phyloP scores from a whole-genome alignment of 176 grass and related monocot species.

The Bothriochloa decipiens region DNA sequence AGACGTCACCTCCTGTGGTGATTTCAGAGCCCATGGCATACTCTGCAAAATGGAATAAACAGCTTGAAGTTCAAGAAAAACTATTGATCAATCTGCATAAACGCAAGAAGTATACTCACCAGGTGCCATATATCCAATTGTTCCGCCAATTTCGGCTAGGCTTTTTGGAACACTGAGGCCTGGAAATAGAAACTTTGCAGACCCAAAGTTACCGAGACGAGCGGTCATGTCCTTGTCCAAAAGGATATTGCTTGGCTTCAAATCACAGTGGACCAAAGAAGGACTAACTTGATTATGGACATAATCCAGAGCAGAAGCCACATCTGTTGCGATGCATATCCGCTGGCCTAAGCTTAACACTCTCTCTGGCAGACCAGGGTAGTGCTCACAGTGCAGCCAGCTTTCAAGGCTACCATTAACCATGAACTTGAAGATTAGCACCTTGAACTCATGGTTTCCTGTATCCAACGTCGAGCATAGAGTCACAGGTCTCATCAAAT shows the following conservation, averaged over 20 bases:
- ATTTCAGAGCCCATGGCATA: constrained; percentile 28
- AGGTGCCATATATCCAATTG: constrained; percentile 49
- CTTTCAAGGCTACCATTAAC: constrained; percentile 42
- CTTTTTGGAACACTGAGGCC: not conserved
- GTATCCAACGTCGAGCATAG: constrained; percentile 21
- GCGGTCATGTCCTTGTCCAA: constrained; percentile 42
- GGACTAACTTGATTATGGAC: constrained; percentile 23
- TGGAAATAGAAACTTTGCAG: constrained; percentile 29
- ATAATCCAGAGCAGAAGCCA: constrained; percentile 48
- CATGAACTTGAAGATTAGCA: constrained; percentile 43
- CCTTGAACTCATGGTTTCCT: constrained; percentile 38
- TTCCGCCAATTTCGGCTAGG: constrained; percentile 20
- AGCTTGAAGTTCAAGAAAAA: not conserved
- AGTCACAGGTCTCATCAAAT: constrained; percentile 18
- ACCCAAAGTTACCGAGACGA: constrained; percentile 37
- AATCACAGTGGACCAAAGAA: constrained; percentile 36
- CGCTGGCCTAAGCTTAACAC: constrained; percentile 20
- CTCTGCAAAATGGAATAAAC: constrained; percentile 28
- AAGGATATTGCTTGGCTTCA: constrained; percentile 45
- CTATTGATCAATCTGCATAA: not conserved
- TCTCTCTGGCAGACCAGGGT: not conserved
- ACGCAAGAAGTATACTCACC: constrained; percentile 6
- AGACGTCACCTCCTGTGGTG: constrained; percentile 19
- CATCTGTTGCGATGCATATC: constrained; percentile 20
- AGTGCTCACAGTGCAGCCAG: constrained; percentile 2